Evolutionary conservation across 169 alveolate genomes (phyloP).

Genomic region (Eimeria falciformis): DNA sequence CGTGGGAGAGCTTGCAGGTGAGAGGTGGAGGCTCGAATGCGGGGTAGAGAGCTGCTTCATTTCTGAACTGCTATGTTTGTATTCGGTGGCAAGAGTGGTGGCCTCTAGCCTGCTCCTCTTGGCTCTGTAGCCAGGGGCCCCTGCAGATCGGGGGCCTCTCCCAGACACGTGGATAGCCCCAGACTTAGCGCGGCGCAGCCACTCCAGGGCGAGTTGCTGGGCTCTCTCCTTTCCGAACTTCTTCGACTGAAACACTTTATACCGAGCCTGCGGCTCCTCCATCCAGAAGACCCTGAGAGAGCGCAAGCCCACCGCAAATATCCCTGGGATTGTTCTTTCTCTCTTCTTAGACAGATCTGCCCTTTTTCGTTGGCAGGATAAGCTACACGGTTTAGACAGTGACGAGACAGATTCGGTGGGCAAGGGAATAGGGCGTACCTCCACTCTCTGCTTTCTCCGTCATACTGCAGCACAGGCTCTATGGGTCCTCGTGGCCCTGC

Average conservation of each 20-base stretch:
- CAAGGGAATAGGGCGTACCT: conserved; percentile 15
- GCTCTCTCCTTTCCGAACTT: conserved; percentile 77
- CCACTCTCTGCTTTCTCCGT: conserved; percentile 77
- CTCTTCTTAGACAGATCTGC: no score
- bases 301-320: neutral
- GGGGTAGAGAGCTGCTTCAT: conserved; percentile 66
- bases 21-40: conserved; percentile 41
- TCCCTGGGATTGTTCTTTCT: neutral
- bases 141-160: conserved; percentile 66
- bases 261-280: conserved; percentile 74
- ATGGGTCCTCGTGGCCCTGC: conserved; percentile 66
- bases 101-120: conserved; percentile 61
- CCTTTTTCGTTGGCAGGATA: no score
- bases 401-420: no score
- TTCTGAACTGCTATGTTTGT: conserved; percentile 65
- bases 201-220: conserved; percentile 78
- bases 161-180: conserved; percentile 70
- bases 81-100: conserved; percentile 59
- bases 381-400: no score
- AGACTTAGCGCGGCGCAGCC: conserved; percentile 76
- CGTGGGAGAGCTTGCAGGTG: conserved; percentile 57
- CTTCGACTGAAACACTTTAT: conserved; percentile 77
- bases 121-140: conserved; percentile 58
- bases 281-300: conserved; percentile 74
- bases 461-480: conserved; percentile 78